Conservation (phyloP, 2,329 filamentous ascomycete genomes). For the Chrysosporium queenslandicum region DNA sequence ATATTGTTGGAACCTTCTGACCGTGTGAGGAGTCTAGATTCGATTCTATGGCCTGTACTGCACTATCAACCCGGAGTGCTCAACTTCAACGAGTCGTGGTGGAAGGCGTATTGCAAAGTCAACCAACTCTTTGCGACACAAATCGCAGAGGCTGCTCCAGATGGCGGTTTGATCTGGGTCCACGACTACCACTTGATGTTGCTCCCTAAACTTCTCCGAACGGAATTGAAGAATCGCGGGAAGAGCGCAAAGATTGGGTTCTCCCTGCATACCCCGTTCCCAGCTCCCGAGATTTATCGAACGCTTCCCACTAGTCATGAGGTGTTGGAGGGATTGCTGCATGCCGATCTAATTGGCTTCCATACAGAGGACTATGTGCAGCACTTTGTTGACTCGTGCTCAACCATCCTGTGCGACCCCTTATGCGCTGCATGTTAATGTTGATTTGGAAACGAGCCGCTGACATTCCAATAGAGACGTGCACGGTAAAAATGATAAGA, state of each 20-base stretch:
- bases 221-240: slow-evolving; percentile 56
- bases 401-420: slow-evolving; percentile 58
- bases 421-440: background rate
- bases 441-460: slow-evolving; percentile 42
- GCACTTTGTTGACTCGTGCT: slow-evolving; percentile 90
- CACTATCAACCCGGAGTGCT: slow-evolving; percentile 94
- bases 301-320: slow-evolving; percentile 83
- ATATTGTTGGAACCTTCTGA: background rate
- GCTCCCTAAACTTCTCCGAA: slow-evolving; percentile 76
- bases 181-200: slow-evolving; percentile 93
- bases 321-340: slow-evolving; percentile 76
- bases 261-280: slow-evolving; percentile 88
- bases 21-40: slow-evolving; percentile 47
- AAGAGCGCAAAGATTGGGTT: slow-evolving; percentile 83
- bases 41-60: slow-evolving; percentile 91
- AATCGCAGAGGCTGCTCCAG: slow-evolving; percentile 79
- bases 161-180: slow-evolving; percentile 82
- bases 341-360: slow-evolving; percentile 87
- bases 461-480: slow-evolving; percentile 69
- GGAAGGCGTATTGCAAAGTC: slow-evolving; percentile 86
- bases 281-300: slow-evolving; percentile 87
- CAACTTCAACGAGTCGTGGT: slow-evolving; percentile 81
- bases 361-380: slow-evolving; percentile 91
- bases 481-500: slow-evolving; percentile 66
- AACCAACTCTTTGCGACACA: slow-evolving; percentile 86